Evolutionary conservation across 306 rosid genomes (phyloP), one percentile per base, ranked within the genome.

Genomic region (Dryas drummondii): DNA sequence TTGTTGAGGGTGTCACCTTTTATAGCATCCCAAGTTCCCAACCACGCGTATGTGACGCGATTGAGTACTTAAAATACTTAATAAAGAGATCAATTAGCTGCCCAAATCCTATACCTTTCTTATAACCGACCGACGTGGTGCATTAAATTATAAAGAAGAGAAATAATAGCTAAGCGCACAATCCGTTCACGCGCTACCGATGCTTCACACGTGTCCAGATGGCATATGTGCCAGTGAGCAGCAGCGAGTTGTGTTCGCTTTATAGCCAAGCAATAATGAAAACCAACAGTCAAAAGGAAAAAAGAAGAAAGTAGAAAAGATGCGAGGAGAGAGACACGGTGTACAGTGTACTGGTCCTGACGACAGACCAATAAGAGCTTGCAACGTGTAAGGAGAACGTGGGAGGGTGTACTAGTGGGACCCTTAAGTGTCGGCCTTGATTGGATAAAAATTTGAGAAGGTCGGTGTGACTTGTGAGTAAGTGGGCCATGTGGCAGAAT

Each of bases 31-130:
- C 2, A 2, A 1, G 37, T 1, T 32, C 37, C 7, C 6, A 42
- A 51, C n/a, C 9, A 87, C 87, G 68, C 92, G 92, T n/a, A 44
- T n/a, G 22, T 16, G 1, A 81, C 86, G 73, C 88, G 76, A 81
- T 63, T 53, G 63, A 71, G 68, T 14, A 4, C 14, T 17, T 14
- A 40, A 40, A 4, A 5, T 27, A 48, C 8, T 22, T 10, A 51
- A 1, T 32, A 32, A 32, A 32, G 37, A 32, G 37, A 32, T 32
- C 3, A 32, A 32, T 32, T 32, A 32, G 37, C 37, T 32, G 37
- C 37, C 66, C 54, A 56, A 71, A 71, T 55, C 54, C 54, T 9
- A 10, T 12, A 37, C 52, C 8, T 5, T 17, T 54, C 17, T 12
- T 15, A 2, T 11, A 17, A 63, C 62, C 61, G 70, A 74, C 78